These are phyloP conservation scores for Lobosporangium transversale DNA, from an alignment of 192 early-diverging fungal genomes.

Conservation along the genomic window DNA sequence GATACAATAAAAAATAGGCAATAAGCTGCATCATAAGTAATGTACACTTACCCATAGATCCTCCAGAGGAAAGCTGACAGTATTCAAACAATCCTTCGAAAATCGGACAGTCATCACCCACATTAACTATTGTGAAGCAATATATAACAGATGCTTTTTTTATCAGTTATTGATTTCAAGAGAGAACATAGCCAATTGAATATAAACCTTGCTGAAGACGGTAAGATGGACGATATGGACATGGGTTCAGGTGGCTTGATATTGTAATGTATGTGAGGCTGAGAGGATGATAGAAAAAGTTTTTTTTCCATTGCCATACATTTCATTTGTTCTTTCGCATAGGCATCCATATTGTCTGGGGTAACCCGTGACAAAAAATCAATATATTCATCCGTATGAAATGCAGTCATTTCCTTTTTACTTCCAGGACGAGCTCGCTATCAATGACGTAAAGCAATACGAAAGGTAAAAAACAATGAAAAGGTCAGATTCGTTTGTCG, in stretches of 20 bases:
- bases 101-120: slow-evolving; percentile 94
- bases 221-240: too few relatives aligned
- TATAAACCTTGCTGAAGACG: too few relatives aligned
- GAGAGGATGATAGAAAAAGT: background rate
- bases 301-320: slow-evolving; percentile 54
- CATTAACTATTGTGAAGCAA: slow-evolving; percentile 65
- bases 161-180: too few relatives aligned
- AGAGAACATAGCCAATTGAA: too few relatives aligned
- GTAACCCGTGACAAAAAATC: slow-evolving; percentile 84
- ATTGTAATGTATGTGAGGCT: too few relatives aligned
- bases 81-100: slow-evolving; percentile 98
- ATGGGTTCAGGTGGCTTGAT: too few relatives aligned
- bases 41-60: slow-evolving; percentile 86
- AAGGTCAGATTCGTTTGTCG: background rate
- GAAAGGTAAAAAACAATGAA: background rate
- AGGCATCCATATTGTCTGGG: slow-evolving; percentile 75
- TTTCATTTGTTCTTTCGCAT: slow-evolving; percentile 66
- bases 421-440: slow-evolving; percentile 85
- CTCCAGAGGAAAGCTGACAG: slow-evolving; percentile 90
- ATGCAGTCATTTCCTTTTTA: slow-evolving; percentile 89
- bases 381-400: slow-evolving; percentile 95
- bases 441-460: background rate
- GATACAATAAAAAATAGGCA: background rate
- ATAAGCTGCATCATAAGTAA: too few relatives aligned
- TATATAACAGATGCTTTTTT: background rate